These are phyloP conservation scores for Voacanga thouarsii DNA, from an alignment of 257 asterid species.

Conservation along the genomic window DNA sequence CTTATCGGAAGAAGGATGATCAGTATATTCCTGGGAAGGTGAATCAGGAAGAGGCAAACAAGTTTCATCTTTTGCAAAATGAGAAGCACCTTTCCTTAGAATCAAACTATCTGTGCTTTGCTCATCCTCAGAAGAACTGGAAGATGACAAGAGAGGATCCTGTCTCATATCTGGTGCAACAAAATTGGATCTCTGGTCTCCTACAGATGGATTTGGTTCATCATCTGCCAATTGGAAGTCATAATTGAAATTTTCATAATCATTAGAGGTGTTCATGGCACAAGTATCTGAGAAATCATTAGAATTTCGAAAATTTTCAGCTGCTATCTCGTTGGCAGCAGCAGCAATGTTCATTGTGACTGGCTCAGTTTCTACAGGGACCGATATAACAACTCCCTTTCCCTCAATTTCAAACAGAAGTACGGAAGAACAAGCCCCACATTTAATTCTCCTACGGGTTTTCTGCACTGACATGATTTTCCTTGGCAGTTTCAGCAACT, in stretches of 20 bases:
- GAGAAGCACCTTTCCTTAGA: constrained; percentile 34
- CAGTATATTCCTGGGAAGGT: constrained; percentile 30
- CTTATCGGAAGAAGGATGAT: constrained; percentile 34
- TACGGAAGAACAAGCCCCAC: constrained; percentile 83
- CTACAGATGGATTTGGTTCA: constrained; percentile 30
- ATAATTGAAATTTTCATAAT: constrained; percentile 37
- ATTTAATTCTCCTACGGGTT: constrained; percentile 52
- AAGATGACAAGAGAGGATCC: constrained; percentile 45
- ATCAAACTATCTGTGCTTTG: constrained; percentile 38
- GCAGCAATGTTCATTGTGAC: constrained; percentile 42
- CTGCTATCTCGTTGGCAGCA: constrained; percentile 45
- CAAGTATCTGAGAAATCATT: constrained; percentile 34
- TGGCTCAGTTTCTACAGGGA: constrained; percentile 46
- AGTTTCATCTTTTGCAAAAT: constrained; percentile 24
- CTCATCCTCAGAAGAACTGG: constrained; percentile 49
- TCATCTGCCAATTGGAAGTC: constrained; percentile 23
- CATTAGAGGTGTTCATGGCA: constrained; percentile 36
- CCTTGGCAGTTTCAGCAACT: constrained; percentile 60
- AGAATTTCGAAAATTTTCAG: constrained; percentile 46
- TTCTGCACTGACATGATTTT: constrained; percentile 43
- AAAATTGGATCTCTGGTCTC: constrained; percentile 42
- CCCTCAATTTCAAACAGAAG: constrained; percentile 57
- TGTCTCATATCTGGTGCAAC: constrained; percentile 40
- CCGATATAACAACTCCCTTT: constrained; percentile 44
- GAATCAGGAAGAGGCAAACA: constrained; percentile 28